A percentile compares a stretch with the other conserved stretches of the same genome.
phyloP scores from a whole-genome alignment of 73 alveolate genomes.

The Symbiodinium pilosum region DNA sequence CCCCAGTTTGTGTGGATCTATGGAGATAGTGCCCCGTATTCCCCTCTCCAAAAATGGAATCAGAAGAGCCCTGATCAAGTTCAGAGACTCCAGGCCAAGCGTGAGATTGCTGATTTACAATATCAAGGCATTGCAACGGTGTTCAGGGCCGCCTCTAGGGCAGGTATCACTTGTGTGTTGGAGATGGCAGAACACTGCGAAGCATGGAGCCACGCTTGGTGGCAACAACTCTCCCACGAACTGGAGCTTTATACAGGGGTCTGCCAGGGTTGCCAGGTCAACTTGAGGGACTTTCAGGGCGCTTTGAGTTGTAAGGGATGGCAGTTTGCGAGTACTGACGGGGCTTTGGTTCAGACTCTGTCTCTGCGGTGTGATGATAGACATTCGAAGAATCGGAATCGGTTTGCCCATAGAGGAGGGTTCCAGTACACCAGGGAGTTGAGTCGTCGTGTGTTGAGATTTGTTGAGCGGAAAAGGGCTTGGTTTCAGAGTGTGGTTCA shows the following conservation, averaged over 20 bases:
- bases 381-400: background rate
- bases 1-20: constrained; percentile 7
- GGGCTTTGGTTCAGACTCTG: background rate
- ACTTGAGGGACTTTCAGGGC: background rate
- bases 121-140: background rate
- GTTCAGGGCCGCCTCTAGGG: background rate
- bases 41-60: background rate
- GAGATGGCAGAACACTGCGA: constrained; percentile 25
- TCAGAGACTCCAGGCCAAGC: background rate
- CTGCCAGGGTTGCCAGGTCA: constrained; percentile 42
- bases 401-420: too few relatives aligned
- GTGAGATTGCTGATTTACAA: background rate
- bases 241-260: background rate
- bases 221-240: background rate
- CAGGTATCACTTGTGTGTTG: background rate
- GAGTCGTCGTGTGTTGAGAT: background rate
- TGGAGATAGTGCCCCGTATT: background rate
- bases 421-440: background rate
- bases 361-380: background rate
- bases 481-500: background rate
- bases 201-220: constrained; percentile 9
- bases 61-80: background rate
- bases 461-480: background rate
- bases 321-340: background rate
- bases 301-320: background rate